Evolutionary conservation across 139 green algal species (phyloP).

Genomic region (Ulvella scutata): DNA sequence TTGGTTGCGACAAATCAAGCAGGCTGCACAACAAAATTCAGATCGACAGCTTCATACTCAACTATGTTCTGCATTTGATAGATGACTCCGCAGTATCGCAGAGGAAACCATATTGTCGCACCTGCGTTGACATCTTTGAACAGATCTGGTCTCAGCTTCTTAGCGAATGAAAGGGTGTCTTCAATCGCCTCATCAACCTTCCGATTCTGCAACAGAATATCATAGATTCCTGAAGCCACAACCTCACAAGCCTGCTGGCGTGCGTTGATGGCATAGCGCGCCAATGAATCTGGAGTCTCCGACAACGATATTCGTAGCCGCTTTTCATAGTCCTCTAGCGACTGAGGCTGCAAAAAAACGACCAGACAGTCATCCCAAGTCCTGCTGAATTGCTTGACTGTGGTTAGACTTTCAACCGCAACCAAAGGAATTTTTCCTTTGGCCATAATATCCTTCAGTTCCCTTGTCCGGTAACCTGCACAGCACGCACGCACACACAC

Average conservation of each 20-base stretch:
- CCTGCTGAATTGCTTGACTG: not conserved
- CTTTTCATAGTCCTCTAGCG: slow-evolving; percentile 21
- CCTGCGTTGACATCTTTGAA: not conserved
- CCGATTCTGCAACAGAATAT: not conserved
- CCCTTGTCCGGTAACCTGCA: slow-evolving; percentile 5
- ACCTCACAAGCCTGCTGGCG: not conserved
- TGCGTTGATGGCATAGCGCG: not conserved
- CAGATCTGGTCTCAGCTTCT: not conserved
- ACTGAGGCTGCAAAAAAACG: slow-evolving; percentile 42
- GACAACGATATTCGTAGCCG: slow-evolving; percentile 16
- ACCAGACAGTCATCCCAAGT: slow-evolving; percentile 34
- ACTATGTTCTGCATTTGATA: too few species aligned
- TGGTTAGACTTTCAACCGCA: slow-evolving; percentile 20
- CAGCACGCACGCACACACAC: too few species aligned
- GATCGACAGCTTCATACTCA: too few species aligned
- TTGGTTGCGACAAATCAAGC: too few species aligned
- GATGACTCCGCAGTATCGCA: too few species aligned
- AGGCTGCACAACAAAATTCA: too few species aligned
- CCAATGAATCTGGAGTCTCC: slow-evolving; percentile 21
- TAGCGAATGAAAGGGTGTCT: not conserved
- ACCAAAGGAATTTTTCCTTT: slow-evolving; percentile 38
- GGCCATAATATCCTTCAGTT: slow-evolving; percentile 17
- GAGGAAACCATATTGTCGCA: too few species aligned
- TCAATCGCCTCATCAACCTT: not conserved
- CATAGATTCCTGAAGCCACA: not conserved